Base-by-base conservation (phyloP, 208 protist species). In the Acanthamoeba culbertsoni region DNA sequence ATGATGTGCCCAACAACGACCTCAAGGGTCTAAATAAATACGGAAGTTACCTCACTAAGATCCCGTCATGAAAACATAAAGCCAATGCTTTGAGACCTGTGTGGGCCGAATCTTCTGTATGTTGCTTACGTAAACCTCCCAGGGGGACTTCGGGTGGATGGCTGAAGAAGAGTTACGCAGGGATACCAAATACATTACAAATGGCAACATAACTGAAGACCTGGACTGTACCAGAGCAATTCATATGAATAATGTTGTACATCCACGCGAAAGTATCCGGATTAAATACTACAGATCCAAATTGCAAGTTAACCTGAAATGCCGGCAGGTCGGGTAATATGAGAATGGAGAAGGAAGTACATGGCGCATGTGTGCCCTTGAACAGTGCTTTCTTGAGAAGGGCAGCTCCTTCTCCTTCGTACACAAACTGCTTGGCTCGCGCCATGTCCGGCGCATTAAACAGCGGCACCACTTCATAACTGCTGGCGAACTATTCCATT, bases 41-140 rank as follows among this genome's bases (percentile, higher is more conserved):
- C 16, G 51, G 23, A 14, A 59, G 16, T n/a, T 59, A 59, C 16
- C 14, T n/a, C 51, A 59, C 14, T 59, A 14, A 59, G 14, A n/a
- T n/a, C n/a, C n/a, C n/a, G n/a, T n/a, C n/a, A n/a, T n/a, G n/a
- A n/a, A n/a, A n/a, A n/a, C n/a, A n/a, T n/a, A n/a, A n/a, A n/a
- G n/a, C n/a, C n/a, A n/a, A n/a, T n/a, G n/a, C n/a, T n/a, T n/a
- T n/a, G n/a, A n/a, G n/a, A 35, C 68, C 42, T 43, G 20, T 20
- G n/a, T 4, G 1, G 68, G 68, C 10, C 68, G 68, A 18, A 79
- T 79, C 68, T 79, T 79, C 68, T 79, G 68, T 10, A 79, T 79
- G 68, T 79, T 79, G 42, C 68, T 79, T 23, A 79, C 68, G 42
- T 79, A 79, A 2, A 79, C 37, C 23, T 79, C 68, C 68, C 68